These are phyloP conservation scores for Hymenoscyphus albidus DNA, from an alignment of 2,329 filamentous ascomycete species.

Conservation along the genomic window DNA sequence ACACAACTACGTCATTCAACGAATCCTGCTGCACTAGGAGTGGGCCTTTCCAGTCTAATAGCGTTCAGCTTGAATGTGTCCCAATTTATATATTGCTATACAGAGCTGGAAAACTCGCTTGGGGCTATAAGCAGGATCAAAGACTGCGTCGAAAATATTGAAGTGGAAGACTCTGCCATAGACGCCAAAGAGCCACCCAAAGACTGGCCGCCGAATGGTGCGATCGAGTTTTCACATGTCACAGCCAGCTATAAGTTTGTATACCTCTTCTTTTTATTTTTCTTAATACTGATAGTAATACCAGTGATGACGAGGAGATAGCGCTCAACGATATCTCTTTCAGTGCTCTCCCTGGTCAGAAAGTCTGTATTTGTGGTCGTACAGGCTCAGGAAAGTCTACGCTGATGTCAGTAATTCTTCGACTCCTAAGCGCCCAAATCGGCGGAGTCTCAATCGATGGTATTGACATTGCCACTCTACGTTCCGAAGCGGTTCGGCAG, in stretches of 20 bases:
- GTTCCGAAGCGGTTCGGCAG: slow-evolving; percentile 56
- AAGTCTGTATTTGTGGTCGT: slow-evolving; percentile 4
- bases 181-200: slow-evolving; percentile 9
- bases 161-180: slow-evolving; percentile 34
- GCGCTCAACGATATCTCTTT: slow-evolving; percentile 1
- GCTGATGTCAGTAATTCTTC: not conserved
- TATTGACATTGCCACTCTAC: not conserved
- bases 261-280: not conserved
- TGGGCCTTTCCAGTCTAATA: slow-evolving; percentile 41
- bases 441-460: slow-evolving; percentile 5
- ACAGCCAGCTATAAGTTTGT: slow-evolving; percentile 23
- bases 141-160: slow-evolving; percentile 44
- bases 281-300: too few species aligned
- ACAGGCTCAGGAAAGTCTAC: slow-evolving; percentile 5
- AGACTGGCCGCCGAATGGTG: slow-evolving; percentile 24
- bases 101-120: slow-evolving; percentile 52
- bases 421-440: not conserved
- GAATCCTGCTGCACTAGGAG: slow-evolving; percentile 4
- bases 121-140: slow-evolving; percentile 53
- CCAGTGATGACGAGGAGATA: not conserved
- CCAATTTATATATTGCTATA: slow-evolving; percentile 43
- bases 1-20: not conserved
- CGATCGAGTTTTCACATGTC: slow-evolving; percentile 23
- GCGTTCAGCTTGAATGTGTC: slow-evolving; percentile 29
- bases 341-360: not conserved